Evolutionary conservation across 768 basidiomycete genomes (phyloP), one percentile per base, ranked within the genome.

Genomic region (Phlebiopsis flavidoalba): DNA sequence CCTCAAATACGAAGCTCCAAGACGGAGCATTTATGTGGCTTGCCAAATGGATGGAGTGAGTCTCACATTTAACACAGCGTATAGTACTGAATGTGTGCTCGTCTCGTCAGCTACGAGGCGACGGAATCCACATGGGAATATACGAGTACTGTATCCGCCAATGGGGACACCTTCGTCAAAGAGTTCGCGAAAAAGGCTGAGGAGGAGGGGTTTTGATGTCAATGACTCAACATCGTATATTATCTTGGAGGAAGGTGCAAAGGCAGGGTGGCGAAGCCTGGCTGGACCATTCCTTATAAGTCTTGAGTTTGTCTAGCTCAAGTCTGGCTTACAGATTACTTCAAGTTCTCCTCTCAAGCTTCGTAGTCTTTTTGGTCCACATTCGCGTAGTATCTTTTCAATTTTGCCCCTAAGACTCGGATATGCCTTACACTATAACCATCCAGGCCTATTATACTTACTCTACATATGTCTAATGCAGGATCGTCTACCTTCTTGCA

Each of bases 41-140:
- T 11, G 63, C 65, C 19, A 68, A 65, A 53, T 68, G 65, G 67
- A 56, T 63, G 15, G 65, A 64, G 67, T 68, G 45, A 35, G 67
- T 22, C 46, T 21, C 37, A 19, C 43, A 35, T 21, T 26, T 8
- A 40, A 15, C 31, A 46, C 26, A 33, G 0, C 14, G 4, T 36
- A 31, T 31, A 22, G 46, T 52, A 22, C 45, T 26, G 19, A 40
- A 22, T 11, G 11, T 8, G 11, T 49, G 17, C 12, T 8, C 6
- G 17, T 33, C 14, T 56, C 8, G n/a, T n/a, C 57, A 68, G 67
- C 15, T 68, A 52, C 33, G 57, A 58, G 8, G 63, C 59, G 3
- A 52, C 40, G 3, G 36, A 36, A 7, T 59, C 63, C 7, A 63
- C 67, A 5, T 68, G 67, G 67, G 36, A 57, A 36, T 31, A 60